Base-by-base conservation (phyloP, 768 basidiomycete genomes). In the Bullera alba region DNA sequence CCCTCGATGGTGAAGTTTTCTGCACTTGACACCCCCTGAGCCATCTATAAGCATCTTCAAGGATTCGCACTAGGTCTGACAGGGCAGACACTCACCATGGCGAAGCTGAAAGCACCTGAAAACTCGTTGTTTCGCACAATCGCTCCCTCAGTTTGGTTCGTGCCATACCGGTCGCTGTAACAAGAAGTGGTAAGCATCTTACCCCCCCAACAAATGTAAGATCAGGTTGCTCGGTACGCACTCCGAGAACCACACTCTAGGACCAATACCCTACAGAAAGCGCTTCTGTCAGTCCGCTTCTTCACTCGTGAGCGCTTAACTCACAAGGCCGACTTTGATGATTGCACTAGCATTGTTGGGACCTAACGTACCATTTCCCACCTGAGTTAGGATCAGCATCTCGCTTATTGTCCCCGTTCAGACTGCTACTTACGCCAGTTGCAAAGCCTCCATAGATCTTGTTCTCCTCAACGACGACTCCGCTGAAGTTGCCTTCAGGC, bases 251-350 rank as follows among this genome's bases (percentile, higher is more conserved):
- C 67, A 69, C 5, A 61, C 55, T 35, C 52, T 35, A 7, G 63
- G 67, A 10, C 64, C 63, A 26, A 69, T 58, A 3, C 47, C 54
- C 54, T 56, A 32, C 5, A 27, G 32, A n/a, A 12, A 42, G 32
- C 32, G n/a, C n/a, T 34, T 8, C 32, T 34, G n/a, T n/a, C 7
- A 39, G 37, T 21, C 19, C 19, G 19, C 19, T 39, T 39, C 12
- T 14, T 12, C 37, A 39, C 7, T 10, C 5, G 23, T 23, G 12
- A 45, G 8, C 16, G 7, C n/a, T 21, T 21, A 4, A 45, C 50
- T 48, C 28, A 56, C 67, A 14, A 65, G 66, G 14, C 67, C 67
- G n/a, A 69, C 54, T 43, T 69, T 69, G 53, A 69, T 63, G 37
- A 69, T 55, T 12, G 67, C 59, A 8, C 54, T 50, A 16, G 58